phyloP scores from a whole-genome alignment of 83 land plant species.

The Picea mariana region DNA sequence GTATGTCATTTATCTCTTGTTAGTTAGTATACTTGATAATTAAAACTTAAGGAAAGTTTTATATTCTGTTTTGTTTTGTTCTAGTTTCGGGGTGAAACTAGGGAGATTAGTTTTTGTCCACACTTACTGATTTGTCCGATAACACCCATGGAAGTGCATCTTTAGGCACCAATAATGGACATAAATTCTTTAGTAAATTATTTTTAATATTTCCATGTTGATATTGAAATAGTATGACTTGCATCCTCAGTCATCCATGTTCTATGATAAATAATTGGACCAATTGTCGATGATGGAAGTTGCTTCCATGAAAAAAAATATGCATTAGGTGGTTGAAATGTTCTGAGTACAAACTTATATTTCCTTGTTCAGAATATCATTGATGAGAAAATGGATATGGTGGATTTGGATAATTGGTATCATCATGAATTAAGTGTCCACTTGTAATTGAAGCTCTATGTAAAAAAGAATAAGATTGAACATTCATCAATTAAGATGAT shows the following conservation, averaged over 20 bases:
- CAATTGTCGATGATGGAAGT: neutral
- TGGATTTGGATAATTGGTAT: slow-evolving; percentile 18
- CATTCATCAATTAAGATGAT: slow-evolving; percentile 20
- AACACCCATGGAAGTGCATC: too few species aligned
- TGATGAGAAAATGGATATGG: slow-evolving; percentile 19
- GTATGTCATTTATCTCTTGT: too few species aligned
- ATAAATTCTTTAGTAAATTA: too few species aligned
- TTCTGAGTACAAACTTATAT: slow-evolving; percentile 15
- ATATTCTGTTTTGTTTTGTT: too few species aligned
- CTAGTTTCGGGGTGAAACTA: too few species aligned
- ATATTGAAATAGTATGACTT: too few species aligned
- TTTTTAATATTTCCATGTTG: too few species aligned
- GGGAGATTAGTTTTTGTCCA: too few species aligned
- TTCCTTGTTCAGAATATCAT: slow-evolving; percentile 11
- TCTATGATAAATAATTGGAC: neutral
- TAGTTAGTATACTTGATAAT: too few species aligned
- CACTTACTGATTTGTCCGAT: too few species aligned
- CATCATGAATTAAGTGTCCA: slow-evolving; percentile 4
- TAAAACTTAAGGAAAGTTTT: too few species aligned
- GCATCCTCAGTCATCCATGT: neutral
- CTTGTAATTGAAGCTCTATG: neutral
- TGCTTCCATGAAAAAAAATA: slow-evolving; percentile 11
- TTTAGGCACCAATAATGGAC: too few species aligned
- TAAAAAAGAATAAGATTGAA: slow-evolving; percentile 7
- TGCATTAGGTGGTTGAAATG: neutral